Evolutionary conservation across 1,139 yeast species (phyloP), one percentile per base, ranked within the genome.

Genomic region (Entelexis sorbosivorans): DNA sequence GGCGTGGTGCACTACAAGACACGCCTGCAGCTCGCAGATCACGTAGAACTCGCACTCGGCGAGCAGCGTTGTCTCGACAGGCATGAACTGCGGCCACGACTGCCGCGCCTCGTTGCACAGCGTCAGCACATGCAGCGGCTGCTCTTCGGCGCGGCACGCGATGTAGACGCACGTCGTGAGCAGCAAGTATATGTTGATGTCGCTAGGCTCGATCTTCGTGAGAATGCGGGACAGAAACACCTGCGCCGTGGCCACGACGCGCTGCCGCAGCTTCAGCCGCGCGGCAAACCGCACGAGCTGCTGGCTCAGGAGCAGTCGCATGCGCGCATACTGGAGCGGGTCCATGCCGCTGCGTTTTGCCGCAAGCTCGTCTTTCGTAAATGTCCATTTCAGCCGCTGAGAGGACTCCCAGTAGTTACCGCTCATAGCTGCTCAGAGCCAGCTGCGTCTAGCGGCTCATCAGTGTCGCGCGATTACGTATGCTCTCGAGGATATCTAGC

Each of bases 1-100:
- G 0, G 98, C 97, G 64, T 91, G 97, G 64, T 88, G 91, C 2
- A 89, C 77, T 26, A 89, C 74, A 57, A 91, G 68, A 61, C 77
- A 86, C 58, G 88, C 78, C 54, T 86, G 87, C 69, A 91, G 73
- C 65, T 89, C 97, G 63, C 88, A 96, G 36, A 91, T 82, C 48
- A 91, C 66, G 63, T 91, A 91, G 65, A 91, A 91, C 68, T 91
- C 98, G 68, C 93, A 86, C 64, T 91, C 98, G 0, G 97, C 96
- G n/a, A 91, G 73, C 62, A 85, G 86, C 38, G 95, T 82, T 22
- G 89, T 78, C 64, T 91, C 98, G 52, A 85, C 88, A 0, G 96
- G 94, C 33, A 91, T 82, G 63, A 81, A 87, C 62, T 89, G 96
- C 0, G 97, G 96, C 97, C 98, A 91, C 47, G 87, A 68, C 44